These are phyloP conservation scores for Asterochloris erici DNA, from an alignment of 139 green algal genomes.

Conservation along the genomic window DNA sequence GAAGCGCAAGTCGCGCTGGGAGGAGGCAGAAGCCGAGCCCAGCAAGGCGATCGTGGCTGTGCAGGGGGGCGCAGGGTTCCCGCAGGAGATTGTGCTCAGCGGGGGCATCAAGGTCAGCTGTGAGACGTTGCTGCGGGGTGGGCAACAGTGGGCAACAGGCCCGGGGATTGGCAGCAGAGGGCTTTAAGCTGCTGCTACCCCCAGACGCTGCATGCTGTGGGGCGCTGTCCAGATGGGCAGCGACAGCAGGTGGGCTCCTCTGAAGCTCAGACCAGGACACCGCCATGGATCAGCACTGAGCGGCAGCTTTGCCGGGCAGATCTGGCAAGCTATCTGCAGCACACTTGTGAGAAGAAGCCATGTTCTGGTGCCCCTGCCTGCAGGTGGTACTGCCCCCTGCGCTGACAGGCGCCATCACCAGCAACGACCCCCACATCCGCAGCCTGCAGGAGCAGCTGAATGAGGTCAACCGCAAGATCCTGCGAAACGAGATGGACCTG, in stretches of 20 bases:
- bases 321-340: not conserved
- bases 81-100: slow-evolving; percentile 27
- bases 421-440: slow-evolving; percentile 41
- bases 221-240: too few species aligned
- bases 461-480: slow-evolving; percentile 44
- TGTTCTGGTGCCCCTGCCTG: not conserved
- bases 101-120: slow-evolving; percentile 22
- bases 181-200: too few species aligned
- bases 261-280: not conserved
- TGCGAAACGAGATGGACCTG: slow-evolving; percentile 42
- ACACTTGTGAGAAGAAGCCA: not conserved
- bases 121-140: too few species aligned
- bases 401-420: slow-evolving; percentile 27
- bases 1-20: too few species aligned
- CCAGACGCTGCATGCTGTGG: too few species aligned
- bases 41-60: too few species aligned
- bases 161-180: too few species aligned
- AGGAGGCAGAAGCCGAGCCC: too few species aligned
- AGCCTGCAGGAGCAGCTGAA: slow-evolving; percentile 40
- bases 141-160: too few species aligned
- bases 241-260: not conserved
- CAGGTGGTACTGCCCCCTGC: slow-evolving; percentile 45
- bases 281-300: not conserved
- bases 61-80: slow-evolving; percentile 10
- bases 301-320: not conserved